Conservation (phyloP, 2,329 filamentous ascomycete genomes). For the Fusarium succisae region DNA sequence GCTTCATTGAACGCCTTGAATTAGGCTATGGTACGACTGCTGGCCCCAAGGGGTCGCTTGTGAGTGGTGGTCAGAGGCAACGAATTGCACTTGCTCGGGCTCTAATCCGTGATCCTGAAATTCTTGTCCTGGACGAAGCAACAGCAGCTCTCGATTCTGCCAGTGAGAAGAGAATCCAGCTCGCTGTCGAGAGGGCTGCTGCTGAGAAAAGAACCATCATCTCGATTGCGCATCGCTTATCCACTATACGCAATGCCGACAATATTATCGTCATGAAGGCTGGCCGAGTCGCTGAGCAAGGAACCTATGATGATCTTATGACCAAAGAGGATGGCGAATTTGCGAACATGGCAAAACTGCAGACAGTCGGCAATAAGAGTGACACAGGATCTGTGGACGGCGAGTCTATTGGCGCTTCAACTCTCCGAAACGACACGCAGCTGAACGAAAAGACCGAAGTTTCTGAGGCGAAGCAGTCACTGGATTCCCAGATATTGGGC, state of each 20-base stretch:
- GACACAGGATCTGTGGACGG: slow-evolving; percentile 43
- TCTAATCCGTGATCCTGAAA: slow-evolving; percentile 63
- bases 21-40: slow-evolving; percentile 63
- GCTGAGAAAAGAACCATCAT: slow-evolving; percentile 68
- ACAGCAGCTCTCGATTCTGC: slow-evolving; percentile 69
- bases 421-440: slow-evolving; percentile 14
- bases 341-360: slow-evolving; percentile 58
- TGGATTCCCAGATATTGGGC: neutral
- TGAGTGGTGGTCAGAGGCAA: slow-evolving; percentile 69
- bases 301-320: slow-evolving; percentile 69
- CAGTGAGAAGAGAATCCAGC: slow-evolving; percentile 64
- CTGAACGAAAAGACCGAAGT: slow-evolving; percentile 19
- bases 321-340: slow-evolving; percentile 60
- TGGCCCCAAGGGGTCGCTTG: slow-evolving; percentile 62
- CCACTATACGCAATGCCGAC: slow-evolving; percentile 70
- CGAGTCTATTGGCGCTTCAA: slow-evolving; percentile 27
- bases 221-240: slow-evolving; percentile 70
- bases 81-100: slow-evolving; percentile 66
- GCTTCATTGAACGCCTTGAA: slow-evolving; percentile 64
- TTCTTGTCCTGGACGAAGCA: slow-evolving; percentile 69
- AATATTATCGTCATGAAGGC: slow-evolving; percentile 73
- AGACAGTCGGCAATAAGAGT: slow-evolving; percentile 46
- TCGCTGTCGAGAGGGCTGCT: slow-evolving; percentile 53
- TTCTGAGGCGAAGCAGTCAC: slow-evolving; percentile 3
- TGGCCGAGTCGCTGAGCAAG: slow-evolving; percentile 69